phyloP scores from a whole-genome alignment of 257 asterid species.

The Knoxia roxburghii region DNA sequence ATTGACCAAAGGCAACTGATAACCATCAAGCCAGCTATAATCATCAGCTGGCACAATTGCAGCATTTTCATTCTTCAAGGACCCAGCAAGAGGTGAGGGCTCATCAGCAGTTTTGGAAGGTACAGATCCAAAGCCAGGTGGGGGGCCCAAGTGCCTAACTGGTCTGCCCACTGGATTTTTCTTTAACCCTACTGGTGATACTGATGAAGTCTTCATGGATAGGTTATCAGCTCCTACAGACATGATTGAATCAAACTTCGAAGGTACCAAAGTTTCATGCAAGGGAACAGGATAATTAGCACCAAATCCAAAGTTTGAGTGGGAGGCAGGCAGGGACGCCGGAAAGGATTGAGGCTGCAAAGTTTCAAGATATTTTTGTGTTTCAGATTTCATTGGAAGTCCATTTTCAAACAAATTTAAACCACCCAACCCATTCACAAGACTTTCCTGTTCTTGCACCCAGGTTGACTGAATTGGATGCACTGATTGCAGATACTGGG shows the following conservation, averaged over 20 bases:
- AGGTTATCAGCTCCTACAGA: constrained; percentile 42
- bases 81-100: constrained; percentile 29
- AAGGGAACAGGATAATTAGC: constrained; percentile 29
- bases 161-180: constrained; percentile 90
- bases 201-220: constrained; percentile 39
- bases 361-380: constrained; percentile 44
- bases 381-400: constrained; percentile 29
- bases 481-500: constrained; percentile 43
- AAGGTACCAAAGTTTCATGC: constrained; percentile 39
- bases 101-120: constrained; percentile 61
- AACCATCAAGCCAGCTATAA: constrained; percentile 90
- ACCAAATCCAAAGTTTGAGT: constrained; percentile 21
- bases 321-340: constrained; percentile 42
- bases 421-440: constrained; percentile 46
- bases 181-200: constrained; percentile 52
- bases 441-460: constrained; percentile 45
- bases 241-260: constrained; percentile 43
- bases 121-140: constrained; percentile 91
- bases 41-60: constrained; percentile 52
- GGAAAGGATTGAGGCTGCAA: constrained; percentile 46
- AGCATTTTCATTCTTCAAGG: constrained; percentile 39
- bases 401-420: constrained; percentile 56
- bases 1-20: constrained; percentile 54
- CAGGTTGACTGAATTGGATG: constrained; percentile 43
- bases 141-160: constrained; percentile 84